These are phyloP conservation scores for Phytophthora citrophthora DNA, from an alignment of 352 stramenopile genomes.

Conservation along the genomic window DNA sequence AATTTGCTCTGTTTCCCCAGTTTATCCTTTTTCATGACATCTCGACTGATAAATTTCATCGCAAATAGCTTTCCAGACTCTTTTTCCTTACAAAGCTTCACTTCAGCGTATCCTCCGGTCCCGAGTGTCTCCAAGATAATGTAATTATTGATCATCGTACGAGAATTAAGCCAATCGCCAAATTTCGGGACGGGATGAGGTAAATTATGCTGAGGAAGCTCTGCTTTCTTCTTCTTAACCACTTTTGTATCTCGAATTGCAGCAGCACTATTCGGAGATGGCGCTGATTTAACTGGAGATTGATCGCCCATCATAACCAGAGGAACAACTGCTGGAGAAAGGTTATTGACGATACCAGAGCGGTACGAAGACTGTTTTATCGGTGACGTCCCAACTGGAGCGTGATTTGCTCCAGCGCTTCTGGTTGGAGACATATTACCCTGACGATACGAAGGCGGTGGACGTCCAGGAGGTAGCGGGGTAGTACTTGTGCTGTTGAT, in stretches of 20 bases:
- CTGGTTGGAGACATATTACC: slow-evolving; percentile 54
- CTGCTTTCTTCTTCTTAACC: slow-evolving; percentile 84
- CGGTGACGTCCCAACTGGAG: slow-evolving; percentile 17
- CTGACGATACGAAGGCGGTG: slow-evolving; percentile 35
- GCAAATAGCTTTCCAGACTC: slow-evolving; percentile 75
- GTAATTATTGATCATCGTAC: slow-evolving; percentile 95
- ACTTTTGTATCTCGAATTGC: slow-evolving; percentile 79
- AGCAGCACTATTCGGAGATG: slow-evolving; percentile 8
- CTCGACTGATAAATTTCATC: slow-evolving; percentile 90
- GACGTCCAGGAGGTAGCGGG: slow-evolving; percentile 19
- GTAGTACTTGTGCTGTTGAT: slow-evolving; percentile 1
- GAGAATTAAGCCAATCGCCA: slow-evolving; percentile 84
- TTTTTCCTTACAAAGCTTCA: slow-evolving; percentile 91
- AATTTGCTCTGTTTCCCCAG: slow-evolving; percentile 81
- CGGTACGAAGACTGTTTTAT: slow-evolving; percentile 60
- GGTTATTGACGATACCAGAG: slow-evolving; percentile 53
- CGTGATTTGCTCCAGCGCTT: slow-evolving; percentile 20
- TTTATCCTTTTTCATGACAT: slow-evolving; percentile 89
- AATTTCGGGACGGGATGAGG: slow-evolving; percentile 83
- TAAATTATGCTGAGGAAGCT: slow-evolving; percentile 76
- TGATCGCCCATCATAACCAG: slow-evolving; percentile 28
- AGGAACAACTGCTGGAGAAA: slow-evolving; percentile 42
- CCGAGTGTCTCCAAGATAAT: slow-evolving; percentile 90
- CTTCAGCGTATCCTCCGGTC: slow-evolving; percentile 89
- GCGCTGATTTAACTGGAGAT: slow-evolving; percentile 19